Base-by-base conservation (phyloP, 164 flowering plant species). In the Brasenia schreberi region DNA sequence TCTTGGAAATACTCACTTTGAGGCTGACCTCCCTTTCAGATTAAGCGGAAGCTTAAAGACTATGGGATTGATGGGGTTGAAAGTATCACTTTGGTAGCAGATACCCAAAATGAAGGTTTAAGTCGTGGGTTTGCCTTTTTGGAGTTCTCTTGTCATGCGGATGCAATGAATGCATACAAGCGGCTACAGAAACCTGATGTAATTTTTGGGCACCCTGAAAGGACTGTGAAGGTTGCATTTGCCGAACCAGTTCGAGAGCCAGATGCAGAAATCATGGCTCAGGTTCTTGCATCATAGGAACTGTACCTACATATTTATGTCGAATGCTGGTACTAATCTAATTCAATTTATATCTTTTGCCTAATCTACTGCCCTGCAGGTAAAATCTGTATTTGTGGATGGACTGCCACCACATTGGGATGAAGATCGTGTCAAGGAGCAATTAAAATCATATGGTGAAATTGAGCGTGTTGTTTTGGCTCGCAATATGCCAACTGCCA, bases 211-310 rank as follows among this genome's bases (percentile, higher is more conserved):
- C 92, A 88, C 64, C 45, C 83, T 67, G 92, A 89, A 70, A 83
- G 96, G 75, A 85, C 90, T 70, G 92, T 76, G 43, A 89, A 87
- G 75, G 90, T 89, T 56, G 92, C 96, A 52, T 89, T 89, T 82
- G 96, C 92, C 27, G 96, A 87, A 72, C 92, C 96, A 60, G 66
- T 87, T 64, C 84, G 84, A 43, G 96, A 87, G 66, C 92, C 96
- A 12, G 90, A 87, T 74, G 86, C 87, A 19, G 85, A 85, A 66
- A 68, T 89, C 42, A 85, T 89, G 96, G 83, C 92, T 23, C 85
- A 85, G 61, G 70, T 68, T 49, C 49, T 42, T 63, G 9, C 19
- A n/a, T 39, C 39, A 33, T 33, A 33, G 39, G 39, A 33, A 33
- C 39, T 33, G 39, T 33, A 33, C 39, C 39, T 33, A 33, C 39